Base-by-base conservation (phyloP, 1,284 basidiomycete genomes). In the Puccinia novopanici region DNA sequence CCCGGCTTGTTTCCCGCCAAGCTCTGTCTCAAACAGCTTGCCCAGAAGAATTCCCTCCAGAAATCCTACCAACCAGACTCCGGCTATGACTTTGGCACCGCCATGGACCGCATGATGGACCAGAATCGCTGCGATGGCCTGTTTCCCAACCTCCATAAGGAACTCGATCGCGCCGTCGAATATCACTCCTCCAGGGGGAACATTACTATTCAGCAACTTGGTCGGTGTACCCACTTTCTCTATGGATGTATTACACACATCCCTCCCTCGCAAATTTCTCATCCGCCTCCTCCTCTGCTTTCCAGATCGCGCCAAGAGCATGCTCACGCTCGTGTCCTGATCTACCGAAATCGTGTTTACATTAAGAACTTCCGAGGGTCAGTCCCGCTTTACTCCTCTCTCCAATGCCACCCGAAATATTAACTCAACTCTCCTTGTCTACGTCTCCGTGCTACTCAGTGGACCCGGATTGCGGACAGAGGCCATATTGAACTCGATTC, bases 331-430 rank as follows among this genome's bases (percentile, higher is more conserved):
- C 73, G 84, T 3, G 84, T 85, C 0, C 57, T 84, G 3, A 83
- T 85, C 61, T 84, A 85, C 82, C 84, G 84, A 75, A 85, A 85
- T 80, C 68, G 82, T 10, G 75, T 81, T 24, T 76, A 72, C 57
- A 74, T 76, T 12, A 79, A 79, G 50, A 48, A 27, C n/a, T 79
- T 71, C 24, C 59, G 61, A 22, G 67, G 65, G 76, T 79, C 19
- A 52, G 75, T 30, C 52, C 5, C 45, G 9, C 30, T 24, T 0
- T 17, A 13, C 48, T 4, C 6, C 12, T 8, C 27, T 45, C 27
- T 40, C 42, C 10, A 10, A 9, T 30, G 52, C 50, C 42, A 45
- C 68, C 27, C 61, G 13, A 8, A 68, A 2, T 22, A 70, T 68
- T 3, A 22, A 13, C 67, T 68, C 48, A 73, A 54, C 30, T 72